phyloP scores from a whole-genome alignment of 306 rosid genomes.

The Trifolium fragiferum region DNA sequence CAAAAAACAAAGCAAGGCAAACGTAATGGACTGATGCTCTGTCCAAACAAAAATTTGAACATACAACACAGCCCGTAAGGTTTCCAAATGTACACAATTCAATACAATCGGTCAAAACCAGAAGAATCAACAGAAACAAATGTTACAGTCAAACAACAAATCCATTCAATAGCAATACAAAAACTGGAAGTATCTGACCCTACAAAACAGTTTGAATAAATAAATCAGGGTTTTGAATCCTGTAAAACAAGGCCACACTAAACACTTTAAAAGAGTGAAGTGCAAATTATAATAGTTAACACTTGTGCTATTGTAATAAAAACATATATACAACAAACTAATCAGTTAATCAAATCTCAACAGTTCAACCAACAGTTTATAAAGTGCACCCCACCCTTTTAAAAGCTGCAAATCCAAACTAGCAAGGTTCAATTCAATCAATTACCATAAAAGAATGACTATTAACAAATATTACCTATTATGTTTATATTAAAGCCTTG shows the following conservation, averaged over 20 bases:
- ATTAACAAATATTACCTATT: neutral
- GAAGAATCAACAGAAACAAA: neutral
- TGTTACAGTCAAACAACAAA: neutral
- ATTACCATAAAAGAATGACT: neutral
- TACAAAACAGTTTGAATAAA: neutral
- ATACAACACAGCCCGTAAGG: neutral
- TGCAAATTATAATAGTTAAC: neutral
- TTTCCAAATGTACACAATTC: neutral
- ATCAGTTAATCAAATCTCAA: conserved; percentile 1
- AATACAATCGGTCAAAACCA: neutral
- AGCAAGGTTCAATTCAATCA: neutral
- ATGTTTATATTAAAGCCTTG: neutral
- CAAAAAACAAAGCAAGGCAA: neutral
- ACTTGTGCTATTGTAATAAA: neutral
- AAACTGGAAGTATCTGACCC: neutral
- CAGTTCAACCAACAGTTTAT: no score
- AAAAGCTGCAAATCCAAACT: no score
- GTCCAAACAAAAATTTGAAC: conserved; percentile 12
- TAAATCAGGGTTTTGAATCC: neutral
- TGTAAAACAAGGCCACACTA: neutral
- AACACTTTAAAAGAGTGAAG: neutral
- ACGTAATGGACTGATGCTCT: neutral
- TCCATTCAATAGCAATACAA: neutral
- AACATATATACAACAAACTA: neutral
- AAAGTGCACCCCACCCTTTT: no score